Conservation (phyloP, 306 rosid genomes). For the Casuarina cunninghamiana region DNA sequence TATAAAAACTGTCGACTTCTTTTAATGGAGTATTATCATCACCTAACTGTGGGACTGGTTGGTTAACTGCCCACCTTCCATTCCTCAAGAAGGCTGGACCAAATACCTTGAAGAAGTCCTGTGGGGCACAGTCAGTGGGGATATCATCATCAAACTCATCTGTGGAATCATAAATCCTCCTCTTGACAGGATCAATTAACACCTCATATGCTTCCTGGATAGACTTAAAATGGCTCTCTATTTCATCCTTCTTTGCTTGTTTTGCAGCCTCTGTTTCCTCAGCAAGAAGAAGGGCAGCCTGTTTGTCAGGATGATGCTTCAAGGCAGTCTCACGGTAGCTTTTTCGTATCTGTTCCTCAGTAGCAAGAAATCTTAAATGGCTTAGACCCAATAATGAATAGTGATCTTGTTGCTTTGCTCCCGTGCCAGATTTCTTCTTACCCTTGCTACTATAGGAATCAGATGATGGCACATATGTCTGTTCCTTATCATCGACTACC, state of each 20-base stretch:
- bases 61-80: conserved; percentile 90
- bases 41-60: conserved; percentile 79
- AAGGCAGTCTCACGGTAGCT: conserved; percentile 94
- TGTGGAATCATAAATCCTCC: conserved; percentile 95
- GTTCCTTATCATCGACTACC: conserved; percentile 62
- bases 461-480: conserved; percentile 50
- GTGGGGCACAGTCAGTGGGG: conserved; percentile 92
- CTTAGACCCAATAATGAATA: conserved; percentile 90
- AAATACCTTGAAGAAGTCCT: conserved; percentile 90
- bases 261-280: conserved; percentile 85
- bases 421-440: conserved; percentile 78
- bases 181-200: conserved; percentile 71
- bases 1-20: conserved; percentile 79
- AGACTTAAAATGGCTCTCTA: conserved; percentile 85
- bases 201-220: conserved; percentile 92
- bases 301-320: conserved; percentile 95
- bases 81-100: conserved; percentile 94
- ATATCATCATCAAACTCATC: conserved; percentile 98
- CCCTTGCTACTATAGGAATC: conserved; percentile 91
- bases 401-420: conserved; percentile 83
- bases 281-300: conserved; percentile 78
- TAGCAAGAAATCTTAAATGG: conserved; percentile 91
- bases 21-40: conserved; percentile 65
- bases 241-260: conserved; percentile 81
- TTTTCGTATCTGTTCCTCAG: conserved; percentile 91